Base-by-base conservation (phyloP, 345 rosid genomes). In the Garcia nutans region DNA sequence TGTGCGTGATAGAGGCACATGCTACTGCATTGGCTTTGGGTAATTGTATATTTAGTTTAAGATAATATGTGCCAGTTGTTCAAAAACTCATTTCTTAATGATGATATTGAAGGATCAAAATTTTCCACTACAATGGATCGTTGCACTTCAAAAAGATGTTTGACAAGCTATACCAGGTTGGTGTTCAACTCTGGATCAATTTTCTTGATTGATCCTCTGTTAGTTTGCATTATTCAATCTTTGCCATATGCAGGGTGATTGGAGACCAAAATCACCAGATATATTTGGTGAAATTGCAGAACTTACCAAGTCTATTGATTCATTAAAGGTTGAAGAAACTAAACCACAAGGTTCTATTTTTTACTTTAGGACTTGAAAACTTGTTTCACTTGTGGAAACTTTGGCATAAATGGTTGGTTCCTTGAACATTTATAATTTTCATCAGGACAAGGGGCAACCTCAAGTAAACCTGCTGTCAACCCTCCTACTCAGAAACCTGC, bases 121-220 rank as follows among this genome's bases (percentile, higher is more conserved):
- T 95, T 75, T 96, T 96, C 84, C 89, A 86, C 87, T 84, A 85
- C 59, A 90, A 93, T 42, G 99, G 99, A 61, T 81, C 90, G 58
- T 79, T 90, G 74, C 85, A 84, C 88, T 96, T 84, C 80, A 88
- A 89, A 86, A 92, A 87, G 86, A 85, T 80, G 89, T 91, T 93
- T 85, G 96, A 89, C 85, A 93, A 85, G 84, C 85, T 96, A 73
- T 96, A 90, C 81, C 98, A 93, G 97, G 99, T 88, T 73, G 42
- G 84, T 76, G 37, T 74, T 24, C 74, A 55, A 60, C 49, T 6
- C 26, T 16, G 19, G 42, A 24, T 9, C 41, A 16, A 23, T 59
- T 52, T 79, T 22, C 37, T 28, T 33, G 57, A 19, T n/a, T 59
- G 10, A 50, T 67, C 57, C 73, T 62, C 2, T 65, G 11, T 57